A percentile compares a stretch with the other conserved stretches of the same genome.
These are phyloP conservation scores for Chernovozyma sophiae-reginae DNA, from an alignment of 1,139 yeast species.

Conservation along the genomic window DNA sequence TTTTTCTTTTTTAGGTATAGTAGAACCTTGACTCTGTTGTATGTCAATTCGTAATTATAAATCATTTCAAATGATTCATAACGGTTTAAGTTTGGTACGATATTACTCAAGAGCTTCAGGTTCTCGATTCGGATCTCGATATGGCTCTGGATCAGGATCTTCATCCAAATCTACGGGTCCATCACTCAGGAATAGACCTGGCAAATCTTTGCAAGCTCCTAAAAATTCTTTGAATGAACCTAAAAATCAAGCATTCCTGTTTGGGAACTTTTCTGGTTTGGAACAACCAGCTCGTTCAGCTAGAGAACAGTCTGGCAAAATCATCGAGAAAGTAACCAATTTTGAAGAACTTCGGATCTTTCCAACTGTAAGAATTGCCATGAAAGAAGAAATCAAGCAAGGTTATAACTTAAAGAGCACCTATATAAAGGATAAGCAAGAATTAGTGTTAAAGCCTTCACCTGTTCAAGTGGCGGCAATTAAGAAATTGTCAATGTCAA, in stretches of 20 bases:
- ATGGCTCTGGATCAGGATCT: neutral
- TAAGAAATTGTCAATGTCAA: constrained; percentile 37
- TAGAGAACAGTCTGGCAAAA: constrained; percentile 18
- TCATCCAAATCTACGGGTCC: neutral
- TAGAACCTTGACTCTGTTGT: too few species aligned
- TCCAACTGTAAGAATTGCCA: constrained; percentile 62
- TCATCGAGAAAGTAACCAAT: constrained; percentile 48
- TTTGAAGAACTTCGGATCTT: constrained; percentile 65
- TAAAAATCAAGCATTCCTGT: constrained; percentile 7
- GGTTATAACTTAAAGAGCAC: constrained; percentile 43
- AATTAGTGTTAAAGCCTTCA: constrained; percentile 33
- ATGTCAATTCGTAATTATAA: too few species aligned
- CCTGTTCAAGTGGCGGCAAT: constrained; percentile 45
- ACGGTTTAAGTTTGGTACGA: neutral
- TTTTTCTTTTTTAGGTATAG: too few species aligned
- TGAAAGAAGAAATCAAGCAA: constrained; percentile 53
- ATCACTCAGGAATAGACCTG: neutral
- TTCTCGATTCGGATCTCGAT: neutral
- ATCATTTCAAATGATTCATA: neutral
- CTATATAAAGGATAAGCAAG: constrained; percentile 27
- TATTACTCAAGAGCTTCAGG: neutral
- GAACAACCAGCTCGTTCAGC: constrained; percentile 17
- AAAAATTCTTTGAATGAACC: constrained; percentile 4
- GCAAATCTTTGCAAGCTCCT: constrained; percentile 10
- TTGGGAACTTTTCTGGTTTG: constrained; percentile 27